Percentiles rank a stretch among this genome's conserved stretches.
Evolutionary conservation across 2,329 filamentous ascomycete genomes (phyloP).

Genomic region (Ophiocordyceps sinensis): DNA sequence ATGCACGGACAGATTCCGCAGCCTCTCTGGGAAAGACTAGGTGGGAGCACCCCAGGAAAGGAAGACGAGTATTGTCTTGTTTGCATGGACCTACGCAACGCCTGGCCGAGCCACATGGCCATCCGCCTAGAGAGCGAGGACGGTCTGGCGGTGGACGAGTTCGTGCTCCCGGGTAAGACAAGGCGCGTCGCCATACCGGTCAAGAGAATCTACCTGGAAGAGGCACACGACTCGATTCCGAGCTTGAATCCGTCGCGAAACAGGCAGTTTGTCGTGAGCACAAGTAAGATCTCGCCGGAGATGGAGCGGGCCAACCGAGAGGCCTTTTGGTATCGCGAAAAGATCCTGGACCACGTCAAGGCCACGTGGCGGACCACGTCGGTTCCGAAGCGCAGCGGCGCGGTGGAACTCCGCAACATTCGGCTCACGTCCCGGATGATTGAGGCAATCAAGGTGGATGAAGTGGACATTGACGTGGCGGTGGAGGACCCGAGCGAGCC

Average conservation of each 20-base stretch:
- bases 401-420: conserved; percentile 63
- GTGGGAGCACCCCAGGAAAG: conserved; percentile 18
- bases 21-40: conserved; percentile 39
- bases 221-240: conserved; percentile 65
- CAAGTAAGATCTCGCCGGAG: conserved; percentile 64
- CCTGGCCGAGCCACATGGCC: conserved; percentile 69
- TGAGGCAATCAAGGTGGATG: conserved; percentile 67
- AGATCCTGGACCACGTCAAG: conserved; percentile 54
- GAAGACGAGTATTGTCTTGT: conserved; percentile 61
- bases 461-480: conserved; percentile 53
- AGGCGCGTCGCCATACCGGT: conserved; percentile 64
- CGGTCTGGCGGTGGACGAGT: conserved; percentile 34
- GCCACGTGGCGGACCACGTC: conserved; percentile 55
- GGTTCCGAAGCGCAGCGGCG: conserved; percentile 41
- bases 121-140: conserved; percentile 45
- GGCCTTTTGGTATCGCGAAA: conserved; percentile 83
- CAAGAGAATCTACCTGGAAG: conserved; percentile 58
- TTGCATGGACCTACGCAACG: conserved; percentile 73
- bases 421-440: conserved; percentile 66
- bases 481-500: conserved; percentile 24
- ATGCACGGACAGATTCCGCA: conserved; percentile 52
- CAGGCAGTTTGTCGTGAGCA: conserved; percentile 84
- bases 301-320: conserved; percentile 65
- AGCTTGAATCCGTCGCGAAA: conserved; percentile 68
- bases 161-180: conserved; percentile 52